A percentile compares a stretch with the other conserved stretches of the same genome.
These are phyloP conservation scores for Fraxinus americana DNA, from an alignment of 257 asterid genomes.

Conservation along the genomic window DNA sequence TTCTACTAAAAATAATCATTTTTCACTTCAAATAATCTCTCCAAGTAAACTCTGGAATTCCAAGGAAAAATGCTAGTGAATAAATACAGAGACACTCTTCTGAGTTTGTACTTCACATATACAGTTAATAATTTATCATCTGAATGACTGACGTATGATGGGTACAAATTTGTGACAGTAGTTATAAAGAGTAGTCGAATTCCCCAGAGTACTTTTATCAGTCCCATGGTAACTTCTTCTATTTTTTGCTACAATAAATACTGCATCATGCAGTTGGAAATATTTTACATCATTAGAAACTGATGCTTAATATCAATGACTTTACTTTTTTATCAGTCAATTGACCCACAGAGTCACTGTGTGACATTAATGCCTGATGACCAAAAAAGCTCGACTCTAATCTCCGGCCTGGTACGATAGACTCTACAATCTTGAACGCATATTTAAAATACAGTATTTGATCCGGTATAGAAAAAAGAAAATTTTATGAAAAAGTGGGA, in stretches of 20 bases:
- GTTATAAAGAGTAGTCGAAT: constrained; percentile 49
- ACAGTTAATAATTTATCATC: constrained; percentile 51
- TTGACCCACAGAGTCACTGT: not conserved
- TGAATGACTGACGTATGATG: constrained; percentile 51
- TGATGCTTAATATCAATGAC: not conserved
- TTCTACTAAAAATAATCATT: no score
- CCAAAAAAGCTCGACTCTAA: not conserved
- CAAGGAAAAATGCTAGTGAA: not conserved
- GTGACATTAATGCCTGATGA: constrained; percentile 18
- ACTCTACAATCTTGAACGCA: not conserved
- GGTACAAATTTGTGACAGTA: constrained; percentile 44
- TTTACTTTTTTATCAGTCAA: not conserved
- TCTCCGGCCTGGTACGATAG: not conserved
- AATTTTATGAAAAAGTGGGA: no score
- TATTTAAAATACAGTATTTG: no score
- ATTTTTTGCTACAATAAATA: constrained; percentile 26
- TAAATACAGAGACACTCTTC: not conserved
- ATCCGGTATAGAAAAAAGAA: no score
- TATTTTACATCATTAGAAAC: not conserved
- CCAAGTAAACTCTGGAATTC: not conserved
- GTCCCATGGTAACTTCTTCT: constrained; percentile 44
- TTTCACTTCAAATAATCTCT: no score
- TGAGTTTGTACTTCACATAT: constrained; percentile 15
- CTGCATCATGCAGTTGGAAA: constrained; percentile 19
- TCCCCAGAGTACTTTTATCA: constrained; percentile 45